Evolutionary conservation across 441 rosid genomes (phyloP), one percentile per base, ranked within the genome.

Genomic region (Erodium texanum): DNA sequence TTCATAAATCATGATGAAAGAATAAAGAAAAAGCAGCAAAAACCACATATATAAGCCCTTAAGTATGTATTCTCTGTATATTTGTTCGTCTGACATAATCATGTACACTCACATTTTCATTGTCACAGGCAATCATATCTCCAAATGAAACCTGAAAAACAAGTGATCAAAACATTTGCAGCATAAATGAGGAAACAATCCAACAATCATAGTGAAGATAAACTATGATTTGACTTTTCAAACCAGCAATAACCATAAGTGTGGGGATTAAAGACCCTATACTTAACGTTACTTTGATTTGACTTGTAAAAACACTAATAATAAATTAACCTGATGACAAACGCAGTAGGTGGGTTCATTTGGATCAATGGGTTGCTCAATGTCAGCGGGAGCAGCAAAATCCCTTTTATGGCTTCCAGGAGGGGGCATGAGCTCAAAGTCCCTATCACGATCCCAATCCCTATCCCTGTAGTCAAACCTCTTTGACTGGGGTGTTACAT

Each of bases 81-180:
- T 4, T 27, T 27, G 29, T 4, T 27, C 29, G 1, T 27, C 1
- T 4, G 29, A 27, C 29, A 27, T 27, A 1, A 27, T 27, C 29
- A 27, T 4, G 4, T 27, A 65, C 34, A 77, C 97, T 90, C 77
- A 92, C 99, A 62, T 86, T 88, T 86, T 92, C 98, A 62, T 95
- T 95, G 78, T 95, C 99, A 70, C 99, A 95, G 16, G 99, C 98
- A 74, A 95, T 92, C 99, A 95, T 95, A 82, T 95, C 98, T 76
- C 99, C 98, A 70, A 86, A 95, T 4, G 99, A 95, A 64, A 92
- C 98, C 97, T 95, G 76, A 75, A 77, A 69, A 66, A 58, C 72
- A 70, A 23, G 1, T 41, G 18, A 66, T 62, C 66, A 10, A 73
- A 63, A 19, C 23, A 52, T 74, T 41, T 66, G 24, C 32, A 14